Conservation (phyloP, 2,329 filamentous ascomycete genomes). For the Colletotrichum tanaceti region DNA sequence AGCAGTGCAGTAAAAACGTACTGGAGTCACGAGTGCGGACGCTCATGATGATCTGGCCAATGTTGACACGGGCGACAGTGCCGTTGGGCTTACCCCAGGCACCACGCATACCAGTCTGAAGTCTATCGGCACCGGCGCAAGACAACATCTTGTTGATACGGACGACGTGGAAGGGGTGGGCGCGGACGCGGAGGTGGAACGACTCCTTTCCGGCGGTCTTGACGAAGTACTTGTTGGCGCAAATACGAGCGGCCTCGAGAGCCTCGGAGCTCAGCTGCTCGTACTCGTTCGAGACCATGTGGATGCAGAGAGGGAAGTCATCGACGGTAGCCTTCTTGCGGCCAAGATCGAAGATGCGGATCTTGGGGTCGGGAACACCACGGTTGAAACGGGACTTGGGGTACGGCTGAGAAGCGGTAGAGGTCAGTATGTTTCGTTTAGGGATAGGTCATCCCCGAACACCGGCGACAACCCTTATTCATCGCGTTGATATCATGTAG, state of each 20-base stretch:
- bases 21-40: slow-evolving; percentile 95
- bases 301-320: slow-evolving; percentile 99
- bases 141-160: slow-evolving; percentile 99
- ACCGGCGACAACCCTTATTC: neutral
- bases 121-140: slow-evolving; percentile 99
- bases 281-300: slow-evolving; percentile 99
- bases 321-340: slow-evolving; percentile 99
- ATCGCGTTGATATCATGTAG: slow-evolving; percentile 3
- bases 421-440: slow-evolving; percentile 5
- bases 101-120: slow-evolving; percentile 99
- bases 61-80: slow-evolving; percentile 99
- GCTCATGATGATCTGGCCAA: slow-evolving; percentile 98
- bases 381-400: slow-evolving; percentile 99
- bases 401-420: slow-evolving; percentile 74
- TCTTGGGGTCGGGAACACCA: slow-evolving; percentile 88
- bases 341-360: slow-evolving; percentile 98
- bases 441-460: neutral
- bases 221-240: slow-evolving; percentile 97
- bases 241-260: slow-evolving; percentile 99
- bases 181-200: slow-evolving; percentile 83
- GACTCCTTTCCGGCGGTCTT: slow-evolving; percentile 78
- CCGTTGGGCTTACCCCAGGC: slow-evolving; percentile 99
- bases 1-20: slow-evolving; percentile 59
- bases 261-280: slow-evolving; percentile 99
- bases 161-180: slow-evolving; percentile 99